These are phyloP conservation scores for Chaetomiaceae sp. DNA, from an alignment of 2,329 filamentous ascomycete genomes.

Conservation along the genomic window DNA sequence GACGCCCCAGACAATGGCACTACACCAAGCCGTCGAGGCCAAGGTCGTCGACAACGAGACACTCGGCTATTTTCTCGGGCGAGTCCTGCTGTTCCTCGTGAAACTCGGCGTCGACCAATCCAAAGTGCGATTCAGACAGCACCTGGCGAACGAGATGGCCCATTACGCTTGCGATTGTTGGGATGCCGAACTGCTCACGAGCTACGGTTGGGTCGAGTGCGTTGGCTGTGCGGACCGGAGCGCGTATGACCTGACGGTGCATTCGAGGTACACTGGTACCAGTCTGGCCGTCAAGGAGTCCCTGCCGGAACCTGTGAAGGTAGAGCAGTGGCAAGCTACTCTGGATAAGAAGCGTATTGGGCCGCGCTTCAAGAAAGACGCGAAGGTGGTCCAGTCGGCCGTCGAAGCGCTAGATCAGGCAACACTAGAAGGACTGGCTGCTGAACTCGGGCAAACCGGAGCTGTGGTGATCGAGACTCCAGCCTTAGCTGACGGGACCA, in stretches of 20 bases:
- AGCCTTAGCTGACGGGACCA: slow-evolving; percentile 14
- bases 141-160: slow-evolving; percentile 7
- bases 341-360: slow-evolving; percentile 64
- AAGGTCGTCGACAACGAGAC: slow-evolving; percentile 63
- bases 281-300: slow-evolving; percentile 56
- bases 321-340: slow-evolving; percentile 58
- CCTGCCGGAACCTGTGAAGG: slow-evolving; percentile 51
- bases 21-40: slow-evolving; percentile 56
- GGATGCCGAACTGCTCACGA: slow-evolving; percentile 1
- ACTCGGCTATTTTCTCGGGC: slow-evolving; percentile 4
- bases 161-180: slow-evolving; percentile 3
- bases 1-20: slow-evolving; percentile 46
- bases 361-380: slow-evolving; percentile 59
- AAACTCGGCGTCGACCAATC: not conserved
- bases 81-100: not conserved
- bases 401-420: slow-evolving; percentile 55
- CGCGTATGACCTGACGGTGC: slow-evolving; percentile 60
- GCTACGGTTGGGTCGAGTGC: slow-evolving; percentile 2
- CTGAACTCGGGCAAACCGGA: slow-evolving; percentile 12
- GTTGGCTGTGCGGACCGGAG: slow-evolving; percentile 59
- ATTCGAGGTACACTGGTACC: slow-evolving; percentile 58
- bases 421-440: slow-evolving; percentile 46
- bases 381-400: slow-evolving; percentile 57
- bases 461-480: slow-evolving; percentile 11
- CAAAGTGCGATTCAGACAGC: slow-evolving; percentile 6